Percentiles rank a stretch among this genome's conserved stretches.
These are phyloP conservation scores for Mediolabrus comicus DNA, from an alignment of 108 stramenopile genomes.

Conservation along the genomic window DNA sequence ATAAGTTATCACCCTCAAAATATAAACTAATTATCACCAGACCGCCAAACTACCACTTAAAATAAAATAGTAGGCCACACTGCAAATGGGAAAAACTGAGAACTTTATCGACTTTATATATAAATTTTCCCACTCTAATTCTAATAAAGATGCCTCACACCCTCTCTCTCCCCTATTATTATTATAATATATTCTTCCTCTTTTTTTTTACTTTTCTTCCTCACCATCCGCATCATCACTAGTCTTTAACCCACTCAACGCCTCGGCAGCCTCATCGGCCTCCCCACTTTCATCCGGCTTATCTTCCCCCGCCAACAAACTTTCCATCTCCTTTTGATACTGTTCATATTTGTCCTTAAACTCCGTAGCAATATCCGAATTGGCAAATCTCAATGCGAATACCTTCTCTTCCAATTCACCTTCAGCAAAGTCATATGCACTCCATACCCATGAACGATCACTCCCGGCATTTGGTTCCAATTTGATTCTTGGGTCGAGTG, in stretches of 20 bases:
- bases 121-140: no score
- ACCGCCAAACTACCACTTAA: no score
- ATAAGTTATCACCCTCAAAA: no score
- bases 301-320: constrained; percentile 84
- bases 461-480: constrained; percentile 93
- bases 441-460: constrained; percentile 98
- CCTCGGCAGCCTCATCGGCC: constrained; percentile 85
- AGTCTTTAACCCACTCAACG: constrained; percentile 75
- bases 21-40: no score
- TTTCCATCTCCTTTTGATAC: constrained; percentile 86
- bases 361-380: constrained; percentile 87
- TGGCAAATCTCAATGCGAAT: constrained; percentile 94
- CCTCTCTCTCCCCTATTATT: not conserved
- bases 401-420: constrained; percentile 92
- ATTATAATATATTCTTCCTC: constrained; percentile 10
- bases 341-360: constrained; percentile 92
- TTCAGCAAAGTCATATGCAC: constrained; percentile 95
- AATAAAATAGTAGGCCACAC: no score
- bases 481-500: constrained; percentile 93
- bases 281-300: constrained; percentile 69
- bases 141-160: not conserved
- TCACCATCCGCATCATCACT: constrained; percentile 51
- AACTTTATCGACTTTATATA: no score
- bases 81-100: no score
- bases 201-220: constrained; percentile 35